phyloP scores from a whole-genome alignment of 2,329 filamentous ascomycete species.

The Aureobasidium melanogenum region DNA sequence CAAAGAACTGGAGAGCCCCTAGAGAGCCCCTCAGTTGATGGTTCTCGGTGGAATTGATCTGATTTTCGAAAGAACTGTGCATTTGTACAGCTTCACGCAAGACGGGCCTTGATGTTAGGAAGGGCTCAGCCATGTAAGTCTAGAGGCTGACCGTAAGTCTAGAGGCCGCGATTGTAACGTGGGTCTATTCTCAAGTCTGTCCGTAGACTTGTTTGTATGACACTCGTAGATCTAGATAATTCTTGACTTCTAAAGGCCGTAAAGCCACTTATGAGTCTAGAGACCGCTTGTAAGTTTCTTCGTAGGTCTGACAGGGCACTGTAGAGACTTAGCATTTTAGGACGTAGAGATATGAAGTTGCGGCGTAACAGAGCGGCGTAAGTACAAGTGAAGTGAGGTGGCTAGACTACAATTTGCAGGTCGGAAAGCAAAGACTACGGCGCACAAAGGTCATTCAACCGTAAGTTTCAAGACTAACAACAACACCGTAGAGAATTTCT shows the following conservation, averaged over 20 bases:
- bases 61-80: not conserved
- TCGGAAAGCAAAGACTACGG: not conserved
- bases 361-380: not conserved
- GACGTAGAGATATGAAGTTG: not conserved
- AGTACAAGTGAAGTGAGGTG: too few relatives aligned
- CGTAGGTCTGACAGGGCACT: too few relatives aligned
- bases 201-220: not conserved
- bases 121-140: not conserved
- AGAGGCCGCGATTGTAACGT: not conserved
- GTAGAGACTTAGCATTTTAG: too few relatives aligned
- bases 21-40: not conserved
- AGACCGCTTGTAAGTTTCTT: not conserved
- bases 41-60: not conserved
- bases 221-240: not conserved
- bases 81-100: not conserved
- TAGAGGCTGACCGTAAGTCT: not conserved
- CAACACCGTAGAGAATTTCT: not conserved
- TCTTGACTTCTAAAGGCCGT: not conserved
- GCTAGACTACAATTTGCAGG: not conserved
- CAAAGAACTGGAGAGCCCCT: not conserved
- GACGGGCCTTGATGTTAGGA: not conserved
- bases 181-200: not conserved
- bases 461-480: not conserved
- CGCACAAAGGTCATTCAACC: not conserved
- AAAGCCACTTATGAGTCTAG: not conserved